These are phyloP conservation scores for Paramecium caudatum DNA, from an alignment of 73 alveolate genomes.

Conservation along the genomic window DNA sequence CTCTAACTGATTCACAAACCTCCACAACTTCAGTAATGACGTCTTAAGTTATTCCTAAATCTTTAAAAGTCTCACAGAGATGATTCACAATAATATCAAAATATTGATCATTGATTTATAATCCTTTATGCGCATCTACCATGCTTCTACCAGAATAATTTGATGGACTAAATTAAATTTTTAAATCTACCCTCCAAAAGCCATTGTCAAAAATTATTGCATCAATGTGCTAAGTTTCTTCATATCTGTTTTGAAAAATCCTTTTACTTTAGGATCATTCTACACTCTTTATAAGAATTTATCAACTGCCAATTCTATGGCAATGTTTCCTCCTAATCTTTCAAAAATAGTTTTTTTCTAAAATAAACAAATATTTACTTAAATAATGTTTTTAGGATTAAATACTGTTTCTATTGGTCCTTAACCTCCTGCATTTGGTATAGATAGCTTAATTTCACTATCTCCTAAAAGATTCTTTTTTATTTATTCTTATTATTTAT, in stretches of 20 bases:
- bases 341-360: constrained; percentile 77
- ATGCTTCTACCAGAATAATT: constrained; percentile 66
- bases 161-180: constrained; percentile 2
- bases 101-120: constrained; percentile 76
- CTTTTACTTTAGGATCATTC: constrained; percentile 77
- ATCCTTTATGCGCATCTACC: constrained; percentile 80
- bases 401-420: constrained; percentile 58
- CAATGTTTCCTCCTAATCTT: constrained; percentile 82
- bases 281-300: constrained; percentile 70
- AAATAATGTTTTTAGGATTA: background rate
- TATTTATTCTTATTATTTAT: constrained; percentile 41
- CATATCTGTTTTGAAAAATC: constrained; percentile 81
- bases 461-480: constrained; percentile 53
- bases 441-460: constrained; percentile 50
- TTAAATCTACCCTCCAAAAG: constrained; percentile 78
- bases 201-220: constrained; percentile 71
- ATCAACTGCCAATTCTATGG: constrained; percentile 79
- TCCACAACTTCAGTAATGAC: constrained; percentile 74
- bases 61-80: constrained; percentile 75
- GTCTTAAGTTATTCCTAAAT: constrained; percentile 78
- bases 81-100: constrained; percentile 75
- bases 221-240: constrained; percentile 58
- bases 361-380: background rate
- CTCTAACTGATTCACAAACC: constrained; percentile 60
- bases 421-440: constrained; percentile 6